Base-by-base conservation (phyloP, 2,329 filamentous ascomycete species). In the Mycocentrospora acerina region DNA sequence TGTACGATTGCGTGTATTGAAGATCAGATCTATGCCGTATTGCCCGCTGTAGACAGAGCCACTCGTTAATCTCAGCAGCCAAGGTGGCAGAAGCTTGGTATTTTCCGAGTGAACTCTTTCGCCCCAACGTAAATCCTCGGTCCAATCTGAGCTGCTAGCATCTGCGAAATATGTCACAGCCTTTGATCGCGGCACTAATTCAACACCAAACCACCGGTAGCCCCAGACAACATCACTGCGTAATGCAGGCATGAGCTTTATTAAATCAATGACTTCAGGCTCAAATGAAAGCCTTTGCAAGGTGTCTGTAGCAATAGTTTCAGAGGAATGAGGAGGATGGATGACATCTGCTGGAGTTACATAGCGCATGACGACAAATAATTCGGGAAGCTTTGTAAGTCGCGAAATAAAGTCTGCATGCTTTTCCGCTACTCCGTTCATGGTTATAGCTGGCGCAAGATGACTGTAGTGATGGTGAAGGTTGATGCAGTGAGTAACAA, bases 301-400 rank as follows among this genome's bases (percentile, higher is more conserved):
- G 14, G 26, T 28, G 12, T 28, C 26, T n/a, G 26, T 28, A 4
- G 26, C 26, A 12, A 28, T 15, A 15, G 26, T 15, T n/a, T 28
- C 5, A 6, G 26, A 28, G 12, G 24, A 34, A 15, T 35, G 17
- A 4, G 30, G 29, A 10, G 33, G 42, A 9, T 29, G 34, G 22
- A 45, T 35, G 11, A 45, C 34, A 19, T 45, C 37, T 30, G 27
- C 14, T 16, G 42, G 10, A 16, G 37, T 34, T 16, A 45, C 6
- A 19, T 45, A 45, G 16, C 34, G 42, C 42, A 45, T 45, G 7
- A 29, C 29, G 28, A 45, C 31, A 3, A 45, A 36, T 13, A 30
- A 17, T 17, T 42, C 31, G 15, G 36, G 42, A 15, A 42, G 13
- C 28, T 42, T 42, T 11, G 33, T 34, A 29, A 42, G 19, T 18